Base-by-base conservation (phyloP, 2,329 filamentous ascomycete species). In the Verticillium nubilum region DNA sequence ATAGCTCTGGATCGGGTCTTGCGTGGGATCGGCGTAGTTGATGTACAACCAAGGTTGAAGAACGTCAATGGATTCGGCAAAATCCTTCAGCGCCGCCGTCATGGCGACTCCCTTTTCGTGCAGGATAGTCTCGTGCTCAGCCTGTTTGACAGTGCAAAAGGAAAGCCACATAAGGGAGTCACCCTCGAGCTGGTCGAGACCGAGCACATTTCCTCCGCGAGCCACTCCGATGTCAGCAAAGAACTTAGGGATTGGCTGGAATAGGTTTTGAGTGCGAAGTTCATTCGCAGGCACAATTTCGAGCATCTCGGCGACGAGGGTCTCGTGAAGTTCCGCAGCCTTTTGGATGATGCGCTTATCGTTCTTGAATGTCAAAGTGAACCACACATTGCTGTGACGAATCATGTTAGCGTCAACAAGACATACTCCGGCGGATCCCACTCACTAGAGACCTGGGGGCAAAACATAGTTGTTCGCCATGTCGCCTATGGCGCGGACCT, bases 21-120 rank as follows among this genome's bases (percentile, higher is more conserved):
- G 75, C 27, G 65, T 67, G 5, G 63, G 59, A 33, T 72, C 68
- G 3, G 74, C 75, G 53, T 80, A 79, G 64, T 80, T 79, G 35
- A 79, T 66, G 62, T 77, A 80, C 27, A 79, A 75, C 56, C 80
- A 83, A 56, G 3, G 68, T 72, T 19, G 73, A 31, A 61, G 58
- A 15, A 52, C 60, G 50, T 57, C 47, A 23, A 60, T 52, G 4
- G 61, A 58, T 12, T 23, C n/a, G 9, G 61, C 59, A 31, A 61
- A 62, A 5, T 58, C 59, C 19, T 57, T 50, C 15, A 62, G 33
- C 5, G 58, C 42, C 12, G 52, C 28, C 13, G 54, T 57, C 26
- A 58, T 57, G 6, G 17, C 28, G 17, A 31, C 28, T 6, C 57
- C 23, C 19, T 53, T 28, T 9, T 54, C 55, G 12, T 33, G 50